Evolutionary conservation across 2,329 filamentous ascomycete genomes (phyloP).

Genomic region (Fusarium newnesense): DNA sequence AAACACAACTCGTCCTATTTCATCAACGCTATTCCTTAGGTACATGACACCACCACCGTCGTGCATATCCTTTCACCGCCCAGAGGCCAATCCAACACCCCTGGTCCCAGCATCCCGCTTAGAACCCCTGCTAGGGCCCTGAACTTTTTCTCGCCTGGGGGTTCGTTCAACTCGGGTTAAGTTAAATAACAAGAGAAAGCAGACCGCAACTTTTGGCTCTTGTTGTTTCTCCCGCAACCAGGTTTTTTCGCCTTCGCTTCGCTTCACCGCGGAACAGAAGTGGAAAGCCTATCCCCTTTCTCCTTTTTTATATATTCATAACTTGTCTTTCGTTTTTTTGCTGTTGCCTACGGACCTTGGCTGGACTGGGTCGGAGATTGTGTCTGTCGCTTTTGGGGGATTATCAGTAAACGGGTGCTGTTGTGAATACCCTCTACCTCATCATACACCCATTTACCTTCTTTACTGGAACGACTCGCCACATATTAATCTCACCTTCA

Average conservation of each 20-base stretch:
- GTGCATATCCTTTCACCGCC: slow-evolving; percentile 41
- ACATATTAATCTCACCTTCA: slow-evolving; percentile 4
- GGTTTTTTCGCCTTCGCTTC: slow-evolving; percentile 24
- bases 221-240: slow-evolving; percentile 33
- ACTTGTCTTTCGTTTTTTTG: neutral
- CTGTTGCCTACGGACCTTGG: slow-evolving; percentile 23
- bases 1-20: neutral
- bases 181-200: slow-evolving; percentile 28
- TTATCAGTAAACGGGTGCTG: slow-evolving; percentile 9
- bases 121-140: slow-evolving; percentile 30
- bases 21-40: slow-evolving; percentile 36
- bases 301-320: neutral
- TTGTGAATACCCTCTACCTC: slow-evolving; percentile 23
- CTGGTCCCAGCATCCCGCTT: slow-evolving; percentile 27
- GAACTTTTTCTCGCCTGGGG: neutral
- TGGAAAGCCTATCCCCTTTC: neutral
- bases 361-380: slow-evolving; percentile 41
- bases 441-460: slow-evolving; percentile 6
- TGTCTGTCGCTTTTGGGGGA: slow-evolving; percentile 25
- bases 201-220: slow-evolving; percentile 43
- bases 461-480: neutral
- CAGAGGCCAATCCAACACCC: slow-evolving; percentile 23
- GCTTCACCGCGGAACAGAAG: slow-evolving; percentile 36
- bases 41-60: slow-evolving; percentile 43
- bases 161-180: slow-evolving; percentile 12